These are phyloP conservation scores for Tanacetum coccineum DNA, from an alignment of 129 eudicot species.

Conservation along the genomic window DNA sequence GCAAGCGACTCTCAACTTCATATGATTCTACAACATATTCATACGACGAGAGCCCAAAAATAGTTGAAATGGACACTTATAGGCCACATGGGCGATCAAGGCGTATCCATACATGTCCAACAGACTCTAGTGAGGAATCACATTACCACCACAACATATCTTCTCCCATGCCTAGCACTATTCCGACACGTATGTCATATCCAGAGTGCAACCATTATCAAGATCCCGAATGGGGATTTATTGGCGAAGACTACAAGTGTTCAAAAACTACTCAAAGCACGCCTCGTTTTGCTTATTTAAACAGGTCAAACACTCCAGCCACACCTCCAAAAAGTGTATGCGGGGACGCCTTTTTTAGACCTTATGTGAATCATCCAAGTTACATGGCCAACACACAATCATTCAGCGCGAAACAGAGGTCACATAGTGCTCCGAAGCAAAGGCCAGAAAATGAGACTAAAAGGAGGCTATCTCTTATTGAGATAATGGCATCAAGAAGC, in stretches of 20 bases:
- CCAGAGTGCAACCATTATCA: conserved; percentile 42
- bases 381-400: conserved; percentile 90
- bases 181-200: conserved; percentile 40
- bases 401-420: conserved; percentile 71
- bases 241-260: conserved; percentile 39
- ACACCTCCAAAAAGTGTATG: conserved; percentile 83
- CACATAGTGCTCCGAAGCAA: conserved; percentile 86
- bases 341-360: conserved; percentile 60
- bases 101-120: conserved; percentile 48
- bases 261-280: conserved; percentile 78
- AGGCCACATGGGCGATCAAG: conserved; percentile 60
- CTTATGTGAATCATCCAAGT: conserved; percentile 55
- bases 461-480: conserved; percentile 60
- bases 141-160: conserved; percentile 44
- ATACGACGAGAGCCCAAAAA: conserved; percentile 71
- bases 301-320: conserved; percentile 34
- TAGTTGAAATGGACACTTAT: conserved; percentile 78
- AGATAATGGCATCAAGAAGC: conserved; percentile 82
- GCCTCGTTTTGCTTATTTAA: conserved; percentile 53
- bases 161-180: conserved; percentile 44
- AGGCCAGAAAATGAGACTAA: conserved; percentile 62
- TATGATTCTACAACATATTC: conserved; percentile 36
- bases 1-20: conserved; percentile 37
- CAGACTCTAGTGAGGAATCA: conserved; percentile 58
- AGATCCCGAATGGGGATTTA: conserved; percentile 60